A percentile compares a stretch with the other conserved stretches of the same genome.
These are phyloP conservation scores for Cryphonectria japonica DNA, from an alignment of 2,329 filamentous ascomycete species.

Conservation along the genomic window DNA sequence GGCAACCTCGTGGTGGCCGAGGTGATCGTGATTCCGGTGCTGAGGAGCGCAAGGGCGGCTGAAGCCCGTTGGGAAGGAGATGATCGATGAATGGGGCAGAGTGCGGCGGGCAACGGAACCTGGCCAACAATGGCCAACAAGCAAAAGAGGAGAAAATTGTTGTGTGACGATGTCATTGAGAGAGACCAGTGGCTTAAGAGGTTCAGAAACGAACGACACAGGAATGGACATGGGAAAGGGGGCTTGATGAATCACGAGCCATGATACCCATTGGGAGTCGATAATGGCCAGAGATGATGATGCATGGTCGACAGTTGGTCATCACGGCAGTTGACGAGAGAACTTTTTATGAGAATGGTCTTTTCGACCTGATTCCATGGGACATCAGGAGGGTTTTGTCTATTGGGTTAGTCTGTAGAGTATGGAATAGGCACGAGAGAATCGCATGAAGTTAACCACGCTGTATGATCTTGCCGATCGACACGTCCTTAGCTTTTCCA, in stretches of 20 bases:
- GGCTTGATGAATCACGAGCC: background rate
- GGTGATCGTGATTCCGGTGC: slow-evolving; percentile 2
- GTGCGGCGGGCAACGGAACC: background rate
- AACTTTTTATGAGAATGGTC: background rate
- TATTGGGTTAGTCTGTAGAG: slow-evolving; percentile 5
- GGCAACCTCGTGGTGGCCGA: background rate
- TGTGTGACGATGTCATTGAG: background rate
- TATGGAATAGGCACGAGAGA: background rate
- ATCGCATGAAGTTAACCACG: slow-evolving; percentile 4
- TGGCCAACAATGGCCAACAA: background rate
- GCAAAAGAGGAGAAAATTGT: background rate
- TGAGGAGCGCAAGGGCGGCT: slow-evolving; percentile 28
- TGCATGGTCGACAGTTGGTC: background rate
- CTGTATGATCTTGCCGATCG: background rate
- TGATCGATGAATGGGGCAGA: background rate
- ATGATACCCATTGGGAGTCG: background rate
- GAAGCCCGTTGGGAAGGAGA: background rate
- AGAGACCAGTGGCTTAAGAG: background rate
- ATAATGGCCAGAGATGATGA: background rate
- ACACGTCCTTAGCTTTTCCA: background rate
- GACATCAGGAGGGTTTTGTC: background rate
- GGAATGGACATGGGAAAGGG: background rate
- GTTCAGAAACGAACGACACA: background rate
- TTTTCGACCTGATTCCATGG: background rate
- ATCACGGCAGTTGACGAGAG: slow-evolving; percentile 2